phyloP scores from a whole-genome alignment of 2,329 filamentous ascomycete genomes.

The Clonostachys rosea region DNA sequence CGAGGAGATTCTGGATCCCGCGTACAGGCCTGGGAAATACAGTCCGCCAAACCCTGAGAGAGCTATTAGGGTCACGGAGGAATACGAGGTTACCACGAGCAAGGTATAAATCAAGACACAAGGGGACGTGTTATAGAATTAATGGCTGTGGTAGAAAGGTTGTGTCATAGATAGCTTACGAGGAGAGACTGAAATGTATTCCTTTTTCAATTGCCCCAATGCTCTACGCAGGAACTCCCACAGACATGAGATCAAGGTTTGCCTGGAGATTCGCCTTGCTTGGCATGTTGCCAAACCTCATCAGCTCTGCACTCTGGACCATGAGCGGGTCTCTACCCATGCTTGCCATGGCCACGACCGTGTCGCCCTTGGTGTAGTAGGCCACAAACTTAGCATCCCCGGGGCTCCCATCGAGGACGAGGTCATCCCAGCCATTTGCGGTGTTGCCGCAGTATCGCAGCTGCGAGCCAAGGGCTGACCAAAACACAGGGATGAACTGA shows the following conservation, averaged over 20 bases:
- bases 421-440: constrained; percentile 73
- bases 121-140: no score
- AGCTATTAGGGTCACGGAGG: no score
- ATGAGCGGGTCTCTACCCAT: constrained; percentile 90
- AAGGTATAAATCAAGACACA: no score
- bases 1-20: no score
- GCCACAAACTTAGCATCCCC: constrained; percentile 80
- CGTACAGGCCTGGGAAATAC: no score
- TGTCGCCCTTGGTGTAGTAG: constrained; percentile 84
- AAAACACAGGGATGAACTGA: constrained; percentile 90
- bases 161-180: background rate
- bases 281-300: constrained; percentile 79
- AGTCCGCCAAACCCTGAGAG: no score
- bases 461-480: constrained; percentile 88
- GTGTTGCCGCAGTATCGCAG: constrained; percentile 93
- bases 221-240: constrained; percentile 26
- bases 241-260: constrained; percentile 47
- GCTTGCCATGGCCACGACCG: constrained; percentile 81
- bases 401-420: constrained; percentile 73
- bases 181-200: background rate
- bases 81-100: no score
- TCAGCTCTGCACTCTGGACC: constrained; percentile 77
- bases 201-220: background rate
- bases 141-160: no score
- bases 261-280: constrained; percentile 70